Percentiles rank a stretch among this genome's conserved stretches.
Conservation (phyloP, 768 basidiomycete species). For the Leucocoprinus leucothites region DNA sequence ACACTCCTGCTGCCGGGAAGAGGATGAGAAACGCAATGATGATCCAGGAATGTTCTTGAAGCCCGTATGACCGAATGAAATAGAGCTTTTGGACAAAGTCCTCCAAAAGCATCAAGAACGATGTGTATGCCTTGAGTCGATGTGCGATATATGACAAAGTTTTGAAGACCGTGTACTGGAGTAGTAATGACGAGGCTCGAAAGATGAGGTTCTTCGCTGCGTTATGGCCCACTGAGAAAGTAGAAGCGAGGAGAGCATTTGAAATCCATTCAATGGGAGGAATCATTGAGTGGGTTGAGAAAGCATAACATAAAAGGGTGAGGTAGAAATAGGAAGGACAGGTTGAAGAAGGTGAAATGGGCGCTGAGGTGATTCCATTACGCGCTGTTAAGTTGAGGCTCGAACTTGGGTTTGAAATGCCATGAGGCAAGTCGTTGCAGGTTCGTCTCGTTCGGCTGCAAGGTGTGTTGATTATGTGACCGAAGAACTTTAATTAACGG, state of each 20-base stretch:
- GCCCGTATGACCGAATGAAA: conserved; percentile 8
- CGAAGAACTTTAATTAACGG: no score
- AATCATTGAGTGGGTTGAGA: neutral
- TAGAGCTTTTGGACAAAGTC: conserved; percentile 11
- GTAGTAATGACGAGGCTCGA: conserved; percentile 8
- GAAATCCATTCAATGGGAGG: conserved; percentile 4
- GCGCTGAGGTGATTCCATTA: neutral
- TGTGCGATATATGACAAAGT: conserved; percentile 12
- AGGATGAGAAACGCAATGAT: conserved; percentile 13
- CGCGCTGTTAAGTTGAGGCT: neutral
- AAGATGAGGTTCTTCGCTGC: conserved; percentile 15
- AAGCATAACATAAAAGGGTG: neutral
- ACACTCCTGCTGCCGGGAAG: conserved; percentile 13
- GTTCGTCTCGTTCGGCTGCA: neutral
- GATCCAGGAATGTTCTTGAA: conserved; percentile 2
- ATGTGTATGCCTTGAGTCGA: conserved; percentile 12
- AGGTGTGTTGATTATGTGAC: no score
- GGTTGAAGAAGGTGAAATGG: neutral
- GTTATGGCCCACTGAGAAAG: conserved; percentile 12
- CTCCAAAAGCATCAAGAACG: conserved; percentile 14
- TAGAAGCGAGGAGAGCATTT: conserved; percentile 4
- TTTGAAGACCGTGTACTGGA: conserved; percentile 11
- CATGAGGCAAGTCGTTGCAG: neutral
- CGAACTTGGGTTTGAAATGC: neutral
- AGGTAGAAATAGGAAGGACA: neutral